Percentiles rank a stretch among this genome's conserved stretches.
These are phyloP conservation scores for Lepiota brunneoincarnata DNA, from an alignment of 768 basidiomycete genomes.

Conservation along the genomic window DNA sequence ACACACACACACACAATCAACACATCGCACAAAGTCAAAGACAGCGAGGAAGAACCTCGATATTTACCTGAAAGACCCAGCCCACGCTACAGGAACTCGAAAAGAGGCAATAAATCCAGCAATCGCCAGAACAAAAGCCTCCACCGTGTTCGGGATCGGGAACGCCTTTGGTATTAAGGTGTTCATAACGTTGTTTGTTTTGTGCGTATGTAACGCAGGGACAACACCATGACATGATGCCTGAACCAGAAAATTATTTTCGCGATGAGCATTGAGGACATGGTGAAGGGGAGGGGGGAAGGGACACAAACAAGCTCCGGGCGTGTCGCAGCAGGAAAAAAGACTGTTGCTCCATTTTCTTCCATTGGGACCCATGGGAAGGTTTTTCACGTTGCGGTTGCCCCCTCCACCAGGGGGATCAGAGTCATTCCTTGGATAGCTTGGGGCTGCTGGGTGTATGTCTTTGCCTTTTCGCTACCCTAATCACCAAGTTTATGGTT, in stretches of 20 bases:
- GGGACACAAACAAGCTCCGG: constrained; percentile 26
- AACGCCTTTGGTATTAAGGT: constrained; percentile 31
- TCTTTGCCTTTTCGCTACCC: background rate
- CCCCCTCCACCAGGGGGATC: constrained; percentile 22
- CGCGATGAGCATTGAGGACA: background rate
- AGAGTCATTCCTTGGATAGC: constrained; percentile 21
- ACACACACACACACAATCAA: too few species aligned
- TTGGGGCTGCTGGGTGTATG: constrained; percentile 5
- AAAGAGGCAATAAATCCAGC: constrained; percentile 32
- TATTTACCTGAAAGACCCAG: constrained; percentile 38
- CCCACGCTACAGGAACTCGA: constrained; percentile 27
- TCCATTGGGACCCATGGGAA: constrained; percentile 29
- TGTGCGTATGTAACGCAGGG: constrained; percentile 41
- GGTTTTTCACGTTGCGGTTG: constrained; percentile 33
- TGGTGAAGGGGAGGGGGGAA: background rate
- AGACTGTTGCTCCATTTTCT: constrained; percentile 35
- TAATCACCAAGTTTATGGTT: background rate
- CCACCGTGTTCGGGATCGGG: constrained; percentile 37
- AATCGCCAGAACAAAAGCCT: constrained; percentile 29
- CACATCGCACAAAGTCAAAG: too few species aligned
- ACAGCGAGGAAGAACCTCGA: background rate
- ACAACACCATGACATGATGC: constrained; percentile 34
- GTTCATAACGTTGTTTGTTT: constrained; percentile 38
- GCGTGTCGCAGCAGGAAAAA: constrained; percentile 27
- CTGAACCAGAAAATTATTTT: constrained; percentile 19